Percentiles rank a stretch among this genome's conserved stretches.
These are phyloP conservation scores for Lenwebbia sp. DNA, from an alignment of 345 rosid genomes.

Conservation along the genomic window DNA sequence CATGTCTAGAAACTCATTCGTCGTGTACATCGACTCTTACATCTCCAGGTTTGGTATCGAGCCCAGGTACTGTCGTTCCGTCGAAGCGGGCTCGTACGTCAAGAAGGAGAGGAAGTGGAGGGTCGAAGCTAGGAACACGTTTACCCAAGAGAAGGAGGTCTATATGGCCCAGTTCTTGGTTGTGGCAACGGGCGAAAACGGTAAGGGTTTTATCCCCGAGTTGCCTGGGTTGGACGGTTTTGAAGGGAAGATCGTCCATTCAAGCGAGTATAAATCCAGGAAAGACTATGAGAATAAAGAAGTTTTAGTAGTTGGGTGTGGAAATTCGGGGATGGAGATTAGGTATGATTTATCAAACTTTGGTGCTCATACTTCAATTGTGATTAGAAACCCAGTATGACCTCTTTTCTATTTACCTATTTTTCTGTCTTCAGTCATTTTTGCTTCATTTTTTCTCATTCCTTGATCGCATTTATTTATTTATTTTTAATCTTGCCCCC, in stretches of 20 bases:
- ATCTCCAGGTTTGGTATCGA: not conserved
- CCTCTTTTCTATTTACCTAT: not conserved
- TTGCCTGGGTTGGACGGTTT: conserved; percentile 3
- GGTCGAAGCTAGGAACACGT: not conserved
- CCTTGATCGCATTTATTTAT: not conserved
- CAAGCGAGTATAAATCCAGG: not conserved
- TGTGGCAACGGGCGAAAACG: conserved; percentile 10
- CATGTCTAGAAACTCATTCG: not conserved
- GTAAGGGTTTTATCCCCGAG: conserved; percentile 2
- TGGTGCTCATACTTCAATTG: not conserved
- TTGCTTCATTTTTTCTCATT: not conserved
- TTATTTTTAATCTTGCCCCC: not conserved
- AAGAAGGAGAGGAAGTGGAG: not conserved
- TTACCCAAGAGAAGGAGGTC: not conserved
- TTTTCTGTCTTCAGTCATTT: not conserved
- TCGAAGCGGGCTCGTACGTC: not conserved
- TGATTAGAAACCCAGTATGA: not conserved
- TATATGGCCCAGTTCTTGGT: conserved; percentile 5
- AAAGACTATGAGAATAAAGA: not conserved
- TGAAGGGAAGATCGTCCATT: conserved; percentile 2
- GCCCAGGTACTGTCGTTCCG: not conserved
- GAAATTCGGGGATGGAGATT: conserved; percentile 23
- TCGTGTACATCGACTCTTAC: conserved; percentile 4
- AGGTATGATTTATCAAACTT: conserved; percentile 6
- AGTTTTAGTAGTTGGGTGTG: conserved; percentile 13